phyloP scores from a whole-genome alignment of 116 monocot species.

The Zostera marina region DNA sequence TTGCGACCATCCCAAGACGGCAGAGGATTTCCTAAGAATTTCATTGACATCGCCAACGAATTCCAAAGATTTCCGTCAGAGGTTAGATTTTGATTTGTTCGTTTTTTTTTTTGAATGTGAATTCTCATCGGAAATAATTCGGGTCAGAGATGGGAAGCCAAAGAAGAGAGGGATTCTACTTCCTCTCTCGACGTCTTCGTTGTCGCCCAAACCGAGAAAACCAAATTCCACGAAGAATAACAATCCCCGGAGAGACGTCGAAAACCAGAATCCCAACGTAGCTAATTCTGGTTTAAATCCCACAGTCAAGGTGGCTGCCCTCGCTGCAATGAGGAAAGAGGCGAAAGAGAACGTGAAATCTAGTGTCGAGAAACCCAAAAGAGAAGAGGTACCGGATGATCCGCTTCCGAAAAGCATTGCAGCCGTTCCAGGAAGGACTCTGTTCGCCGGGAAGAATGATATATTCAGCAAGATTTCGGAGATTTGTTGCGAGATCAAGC shows the following conservation, averaged over 20 bases:
- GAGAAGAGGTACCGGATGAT: conserved; percentile 3
- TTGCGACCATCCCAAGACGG: conserved; percentile 64
- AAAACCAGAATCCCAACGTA: conserved; percentile 69
- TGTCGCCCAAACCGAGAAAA: conserved; percentile 9
- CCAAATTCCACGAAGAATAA: conserved; percentile 14
- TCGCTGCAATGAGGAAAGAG: conserved; percentile 8
- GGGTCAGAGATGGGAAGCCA: conserved; percentile 22
- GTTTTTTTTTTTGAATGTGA: neutral
- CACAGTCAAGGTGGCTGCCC: neutral
- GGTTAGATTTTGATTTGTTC: neutral
- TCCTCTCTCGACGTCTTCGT: conserved; percentile 3
- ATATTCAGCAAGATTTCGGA: conserved; percentile 76
- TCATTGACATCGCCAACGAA: conserved; percentile 1
- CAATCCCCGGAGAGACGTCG: conserved; percentile 35
- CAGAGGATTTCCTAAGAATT: conserved; percentile 36
- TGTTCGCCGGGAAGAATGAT: conserved; percentile 70
- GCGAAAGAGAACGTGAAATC: conserved; percentile 45
- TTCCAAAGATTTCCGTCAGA: conserved; percentile 3
- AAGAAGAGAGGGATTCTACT: conserved; percentile 35
- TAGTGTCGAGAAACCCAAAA: conserved; percentile 33
- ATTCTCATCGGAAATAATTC: neutral
- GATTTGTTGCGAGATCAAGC: conserved; percentile 73
- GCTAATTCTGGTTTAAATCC: neutral
- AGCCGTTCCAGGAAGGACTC: conserved; percentile 57
- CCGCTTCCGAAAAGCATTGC: conserved; percentile 36